Percentiles rank a stretch among this genome's conserved stretches.
Evolutionary conservation across 352 stramenopile genomes (phyloP).

Genomic region (Globisporangium radiosum): DNA sequence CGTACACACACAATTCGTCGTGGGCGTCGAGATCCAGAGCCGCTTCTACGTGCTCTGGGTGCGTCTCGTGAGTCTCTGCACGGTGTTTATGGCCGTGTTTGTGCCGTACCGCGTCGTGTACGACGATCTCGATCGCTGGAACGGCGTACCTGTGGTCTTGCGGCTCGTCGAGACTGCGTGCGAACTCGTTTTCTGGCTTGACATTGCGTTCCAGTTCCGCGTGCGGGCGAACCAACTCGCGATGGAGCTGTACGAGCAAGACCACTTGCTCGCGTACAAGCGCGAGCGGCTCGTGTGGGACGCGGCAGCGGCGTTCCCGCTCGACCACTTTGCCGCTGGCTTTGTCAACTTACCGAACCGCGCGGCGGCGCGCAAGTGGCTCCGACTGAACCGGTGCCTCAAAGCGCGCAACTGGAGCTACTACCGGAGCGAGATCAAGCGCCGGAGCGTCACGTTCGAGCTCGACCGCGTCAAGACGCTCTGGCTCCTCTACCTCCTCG

Average conservation of each 20-base stretch:
- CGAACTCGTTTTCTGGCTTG: conserved; percentile 39
- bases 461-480: conserved; percentile 45
- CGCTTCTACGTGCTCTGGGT: conserved; percentile 51
- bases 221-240: conserved; percentile 36
- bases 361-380: conserved; percentile 18
- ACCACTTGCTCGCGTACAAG: conserved; percentile 46
- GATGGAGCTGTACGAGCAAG: conserved; percentile 61
- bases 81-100: conserved; percentile 42
- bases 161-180: conserved; percentile 29
- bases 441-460: conserved; percentile 49
- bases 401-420: conserved; percentile 49
- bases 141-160: conserved; percentile 24
- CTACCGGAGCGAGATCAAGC: conserved; percentile 61
- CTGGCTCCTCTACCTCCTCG: conserved; percentile 46
- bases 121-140: conserved; percentile 41
- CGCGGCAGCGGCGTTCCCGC: conserved; percentile 31
- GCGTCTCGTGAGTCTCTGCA: conserved; percentile 31
- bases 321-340: conserved; percentile 34
- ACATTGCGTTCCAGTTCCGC: conserved; percentile 62
- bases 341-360: conserved; percentile 11
- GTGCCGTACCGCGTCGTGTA: conserved; percentile 50
- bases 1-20: background rate
- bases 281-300: conserved; percentile 40
- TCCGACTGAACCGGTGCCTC: conserved; percentile 47
- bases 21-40: conserved; percentile 49